Conservation (phyloP, 176 grass and related monocot genomes). For the Zoysia pacifica region DNA sequence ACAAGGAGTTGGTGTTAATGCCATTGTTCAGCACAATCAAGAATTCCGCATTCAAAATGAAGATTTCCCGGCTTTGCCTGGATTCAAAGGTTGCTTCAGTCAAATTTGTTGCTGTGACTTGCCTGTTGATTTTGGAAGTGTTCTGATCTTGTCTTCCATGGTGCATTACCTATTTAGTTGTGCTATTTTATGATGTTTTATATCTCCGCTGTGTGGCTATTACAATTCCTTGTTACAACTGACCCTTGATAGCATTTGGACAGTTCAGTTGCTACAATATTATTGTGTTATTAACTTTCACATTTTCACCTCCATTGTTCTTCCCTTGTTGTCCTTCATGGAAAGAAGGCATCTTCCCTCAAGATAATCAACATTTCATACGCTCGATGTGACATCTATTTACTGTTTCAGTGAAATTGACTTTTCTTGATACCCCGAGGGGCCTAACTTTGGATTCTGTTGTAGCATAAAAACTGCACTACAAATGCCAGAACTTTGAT, state of each 20-base stretch:
- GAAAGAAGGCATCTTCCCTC: conserved; percentile 9
- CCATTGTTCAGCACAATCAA: conserved; percentile 88
- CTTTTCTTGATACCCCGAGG: background rate
- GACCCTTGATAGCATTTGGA: background rate
- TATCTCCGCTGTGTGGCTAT: conserved; percentile 22
- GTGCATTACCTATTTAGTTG: conserved; percentile 37
- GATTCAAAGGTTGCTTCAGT: conserved; percentile 81
- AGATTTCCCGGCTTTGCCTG: conserved; percentile 94
- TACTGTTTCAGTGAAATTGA: background rate
- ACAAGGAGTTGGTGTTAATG: conserved; percentile 84
- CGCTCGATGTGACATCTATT: background rate
- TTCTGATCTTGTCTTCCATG: conserved; percentile 21
- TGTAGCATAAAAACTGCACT: background rate
- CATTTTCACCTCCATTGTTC: conserved; percentile 17
- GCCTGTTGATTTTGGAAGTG: conserved; percentile 33
- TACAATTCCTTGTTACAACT: conserved; percentile 6
- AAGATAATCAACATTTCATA: conserved; percentile 8
- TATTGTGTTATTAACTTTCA: background rate
- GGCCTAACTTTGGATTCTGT: background rate
- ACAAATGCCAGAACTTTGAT: background rate
- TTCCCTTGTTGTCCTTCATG: conserved; percentile 5
- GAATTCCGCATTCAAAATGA: conserved; percentile 98
- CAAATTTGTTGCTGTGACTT: conserved; percentile 48
- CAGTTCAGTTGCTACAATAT: conserved; percentile 17
- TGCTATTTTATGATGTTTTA: conserved; percentile 33